Evolutionary conservation across 768 basidiomycete species (phyloP), one percentile per base, ranked within the genome.

Genomic region (Mycena venus): DNA sequence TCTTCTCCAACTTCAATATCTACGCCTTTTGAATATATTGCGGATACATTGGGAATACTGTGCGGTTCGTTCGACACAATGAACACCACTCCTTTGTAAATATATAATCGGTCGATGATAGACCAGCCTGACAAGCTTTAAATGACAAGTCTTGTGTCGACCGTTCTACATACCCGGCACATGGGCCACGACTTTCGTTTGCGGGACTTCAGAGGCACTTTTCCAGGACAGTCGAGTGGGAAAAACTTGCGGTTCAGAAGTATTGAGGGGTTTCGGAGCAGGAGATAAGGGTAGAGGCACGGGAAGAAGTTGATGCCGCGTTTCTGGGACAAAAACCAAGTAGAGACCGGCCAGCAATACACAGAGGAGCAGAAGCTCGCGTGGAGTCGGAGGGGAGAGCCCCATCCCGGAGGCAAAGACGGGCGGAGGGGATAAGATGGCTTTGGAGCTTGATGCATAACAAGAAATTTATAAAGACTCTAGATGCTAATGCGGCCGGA

Each of bases 101-200:
- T 83, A 80, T 95, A 98, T 12, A 98, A 87, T 68, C 89, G 90
- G 84, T 97, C 95, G 73, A 96, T 92, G 63, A 97, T 91, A 2
- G 96, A 95, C 96, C 36, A 66, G 53, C 29, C 67, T 66, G 62
- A n/a, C n/a, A n/a, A n/a, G n/a, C n/a, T n/a, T n/a, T n/a, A n/a
- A n/a, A n/a, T n/a, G n/a, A n/a, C n/a, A n/a, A n/a, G n/a, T n/a
- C n/a, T n/a, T n/a, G n/a, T n/a, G n/a, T n/a, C n/a, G n/a, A n/a
- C n/a, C n/a, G n/a, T n/a, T n/a, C n/a, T 21, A n/a, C 69, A 11
- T 27, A 70, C 69, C 69, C n/a, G 69, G 69, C 0, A 70, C 69
- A 70, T 70, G 69, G 11, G 61, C 63, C 21, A 66, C 68, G 23
- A 73, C 68, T 49, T 56, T 73, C 21, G 72, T 68, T 32, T 72